phyloP scores from a whole-genome alignment of 257 asterid genomes.

The Knoxia roxburghii region DNA sequence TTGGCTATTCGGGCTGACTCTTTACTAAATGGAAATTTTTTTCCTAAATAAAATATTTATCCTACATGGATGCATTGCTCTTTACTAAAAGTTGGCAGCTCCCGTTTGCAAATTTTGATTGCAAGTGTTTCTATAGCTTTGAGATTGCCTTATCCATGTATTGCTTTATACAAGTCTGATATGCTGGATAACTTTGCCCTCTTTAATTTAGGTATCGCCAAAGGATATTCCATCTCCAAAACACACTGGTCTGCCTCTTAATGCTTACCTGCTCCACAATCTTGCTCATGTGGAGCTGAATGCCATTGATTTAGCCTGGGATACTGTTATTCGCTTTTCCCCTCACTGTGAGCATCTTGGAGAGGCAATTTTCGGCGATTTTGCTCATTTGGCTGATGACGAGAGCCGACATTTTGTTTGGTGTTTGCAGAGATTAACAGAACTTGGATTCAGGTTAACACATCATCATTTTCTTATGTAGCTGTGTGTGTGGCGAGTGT shows the following conservation, averaged over 20 bases:
- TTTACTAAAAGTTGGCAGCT: too few species aligned
- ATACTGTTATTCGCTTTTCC: slow-evolving; percentile 92
- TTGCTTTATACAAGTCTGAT: too few species aligned
- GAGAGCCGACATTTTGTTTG: slow-evolving; percentile 94
- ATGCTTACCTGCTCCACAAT: slow-evolving; percentile 90
- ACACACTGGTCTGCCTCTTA: slow-evolving; percentile 65
- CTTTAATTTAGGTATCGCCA: slow-evolving; percentile 56
- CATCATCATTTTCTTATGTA: neutral
- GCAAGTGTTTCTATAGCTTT: neutral
- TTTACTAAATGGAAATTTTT: too few species aligned
- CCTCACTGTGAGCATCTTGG: slow-evolving; percentile 61
- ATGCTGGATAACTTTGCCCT: too few species aligned
- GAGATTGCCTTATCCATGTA: neutral
- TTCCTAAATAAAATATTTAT: too few species aligned
- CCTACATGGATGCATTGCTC: neutral
- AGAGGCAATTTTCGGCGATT: slow-evolving; percentile 86
- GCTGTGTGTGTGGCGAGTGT: neutral
- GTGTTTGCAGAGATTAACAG: slow-evolving; percentile 87
- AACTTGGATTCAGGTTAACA: slow-evolving; percentile 78
- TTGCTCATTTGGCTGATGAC: slow-evolving; percentile 95
- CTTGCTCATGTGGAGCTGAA: slow-evolving; percentile 97
- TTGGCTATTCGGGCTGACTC: too few species aligned
- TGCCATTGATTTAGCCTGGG: slow-evolving; percentile 99
- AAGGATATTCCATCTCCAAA: slow-evolving; percentile 86
- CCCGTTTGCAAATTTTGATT: neutral